phyloP scores from a whole-genome alignment of 2,329 filamentous ascomycete genomes.

The Fusarium armeniacum region DNA sequence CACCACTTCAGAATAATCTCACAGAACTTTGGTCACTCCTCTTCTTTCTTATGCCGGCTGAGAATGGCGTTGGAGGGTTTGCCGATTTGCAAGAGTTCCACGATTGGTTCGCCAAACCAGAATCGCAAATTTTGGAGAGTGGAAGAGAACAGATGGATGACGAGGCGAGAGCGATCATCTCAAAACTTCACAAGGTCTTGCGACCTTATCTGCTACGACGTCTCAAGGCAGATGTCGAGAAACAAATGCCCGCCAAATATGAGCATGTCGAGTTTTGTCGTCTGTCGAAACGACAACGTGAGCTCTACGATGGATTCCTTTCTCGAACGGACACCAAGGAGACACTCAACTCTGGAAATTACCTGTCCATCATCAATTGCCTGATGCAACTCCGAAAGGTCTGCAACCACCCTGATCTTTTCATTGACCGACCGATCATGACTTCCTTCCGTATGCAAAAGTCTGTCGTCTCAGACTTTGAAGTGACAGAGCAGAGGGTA shows the following conservation, averaged over 20 bases:
- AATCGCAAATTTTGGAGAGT: constrained; percentile 95
- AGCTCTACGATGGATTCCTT: constrained; percentile 96
- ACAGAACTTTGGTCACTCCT: constrained; percentile 97
- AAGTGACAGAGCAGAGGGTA: constrained; percentile 78
- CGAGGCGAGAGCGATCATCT: constrained; percentile 90
- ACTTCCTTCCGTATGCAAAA: constrained; percentile 94
- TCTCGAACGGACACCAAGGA: constrained; percentile 89
- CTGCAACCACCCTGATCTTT: constrained; percentile 97
- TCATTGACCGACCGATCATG: constrained; percentile 95
- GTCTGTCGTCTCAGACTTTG: constrained; percentile 81
- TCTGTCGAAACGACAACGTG: constrained; percentile 92
- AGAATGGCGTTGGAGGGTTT: constrained; percentile 88
- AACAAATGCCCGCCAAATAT: constrained; percentile 98
- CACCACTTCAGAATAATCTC: constrained; percentile 95
- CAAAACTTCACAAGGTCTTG: constrained; percentile 92
- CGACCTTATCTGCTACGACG: constrained; percentile 91
- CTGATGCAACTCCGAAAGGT: constrained; percentile 98
- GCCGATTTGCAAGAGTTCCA: constrained; percentile 96
- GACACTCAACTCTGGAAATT: constrained; percentile 92
- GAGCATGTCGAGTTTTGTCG: constrained; percentile 97
- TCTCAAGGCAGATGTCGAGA: constrained; percentile 96
- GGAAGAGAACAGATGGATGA: constrained; percentile 95
- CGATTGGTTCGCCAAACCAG: constrained; percentile 94
- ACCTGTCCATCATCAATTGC: constrained; percentile 98
- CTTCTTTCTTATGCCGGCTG: constrained; percentile 95